Base-by-base conservation (phyloP, 2,329 filamentous ascomycete species). In the Penicillium sp. region DNA sequence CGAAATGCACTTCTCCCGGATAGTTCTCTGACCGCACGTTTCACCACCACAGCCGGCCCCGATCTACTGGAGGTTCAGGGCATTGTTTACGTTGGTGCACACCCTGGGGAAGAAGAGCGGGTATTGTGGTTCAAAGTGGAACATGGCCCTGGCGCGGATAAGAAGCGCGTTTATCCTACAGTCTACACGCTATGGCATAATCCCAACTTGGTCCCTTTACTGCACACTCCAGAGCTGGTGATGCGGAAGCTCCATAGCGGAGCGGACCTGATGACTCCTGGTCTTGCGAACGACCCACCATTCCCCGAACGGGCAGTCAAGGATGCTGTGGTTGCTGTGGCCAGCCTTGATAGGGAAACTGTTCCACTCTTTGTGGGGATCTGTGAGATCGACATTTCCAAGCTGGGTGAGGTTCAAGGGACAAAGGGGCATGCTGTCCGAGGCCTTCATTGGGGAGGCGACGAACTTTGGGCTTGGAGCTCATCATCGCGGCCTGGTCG, bases 121-220 rank as follows among this genome's bases (percentile, higher is more conserved):
- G 72, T 83, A 42, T 59, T 85, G 21, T 86, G 82, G 82, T 78
- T 82, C 45, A 78, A 78, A 59, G 64, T 80, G 16, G 77, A 78
- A 38, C 78, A 81, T 46, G 72, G 68, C 20, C 65, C 63, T 7
- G 66, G 63, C 2, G 58, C 64, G 1, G 64, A 69, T n/a, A n/a
- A n/a, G 47, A 60, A 63, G 35, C 62, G 63, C 21, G 48, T 72
- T 9, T 71, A 70, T 41, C 70, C 70, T 4, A 69, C 72, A 31
- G 79, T 84, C 2, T 85, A 85, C 57, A 83, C 81, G 2, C 63
- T 85, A 43, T 86, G 82, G 82, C 72, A 75, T 41, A 79, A 83
- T 51, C 72, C 80, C 3, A 68, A 71, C 19, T 65, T 86, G 10
- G 65, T 84, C 0, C 79, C 82, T 0, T 60, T 86, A 20, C 69